Evolutionary conservation across 139 green algal genomes (phyloP), one percentile per base, ranked within the genome.

Genomic region (Micractinium sp.): DNA sequence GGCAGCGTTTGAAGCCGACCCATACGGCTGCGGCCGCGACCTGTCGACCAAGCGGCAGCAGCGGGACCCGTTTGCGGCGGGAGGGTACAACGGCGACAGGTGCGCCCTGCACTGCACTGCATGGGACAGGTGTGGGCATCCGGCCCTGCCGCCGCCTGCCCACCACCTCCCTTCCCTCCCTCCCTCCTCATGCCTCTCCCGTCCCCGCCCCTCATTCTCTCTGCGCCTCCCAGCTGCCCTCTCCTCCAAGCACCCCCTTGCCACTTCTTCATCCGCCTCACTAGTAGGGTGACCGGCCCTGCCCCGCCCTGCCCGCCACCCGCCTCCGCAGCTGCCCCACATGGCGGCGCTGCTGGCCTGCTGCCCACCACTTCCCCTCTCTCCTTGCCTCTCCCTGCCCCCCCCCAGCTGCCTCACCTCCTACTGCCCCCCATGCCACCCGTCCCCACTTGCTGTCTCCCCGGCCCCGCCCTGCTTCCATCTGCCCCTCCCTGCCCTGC

Each of bases 21-120:
- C 94, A 0, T 98, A 97, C 89, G 96, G 95, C 39, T 98, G 96
- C 93, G 71, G 69, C 35, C 92, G 90, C 1, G 89, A 91, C 36
- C 90, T 98, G 69, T 76, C 92, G 35, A 56, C 89, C 29, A 98
- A 98, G 88, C 89, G 90, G 36, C 71, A 90, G 35, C 56, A 80
- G 4, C 87, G 96, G 0, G 95, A 98, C 69, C 96, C 96, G 5
- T 98, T 97, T 91, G 94, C 93, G 14, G 88, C 95, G 27, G 95
- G 95, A 1, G 91, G 93, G 0, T 92, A 93, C 25, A 89, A 92
- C 61, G 88, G 90, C 15, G 93, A 92, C 27, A 86, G 94, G 56
- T 98, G 96, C 86, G 95, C 95, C 7, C 93, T 96, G 38, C n/a
- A 85, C 35, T 41, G 73, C 73, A 0, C 73, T 23, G 73, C 47